Evolutionary conservation across 441 rosid species (phyloP).

Genomic region (Francoa sonchifolia): DNA sequence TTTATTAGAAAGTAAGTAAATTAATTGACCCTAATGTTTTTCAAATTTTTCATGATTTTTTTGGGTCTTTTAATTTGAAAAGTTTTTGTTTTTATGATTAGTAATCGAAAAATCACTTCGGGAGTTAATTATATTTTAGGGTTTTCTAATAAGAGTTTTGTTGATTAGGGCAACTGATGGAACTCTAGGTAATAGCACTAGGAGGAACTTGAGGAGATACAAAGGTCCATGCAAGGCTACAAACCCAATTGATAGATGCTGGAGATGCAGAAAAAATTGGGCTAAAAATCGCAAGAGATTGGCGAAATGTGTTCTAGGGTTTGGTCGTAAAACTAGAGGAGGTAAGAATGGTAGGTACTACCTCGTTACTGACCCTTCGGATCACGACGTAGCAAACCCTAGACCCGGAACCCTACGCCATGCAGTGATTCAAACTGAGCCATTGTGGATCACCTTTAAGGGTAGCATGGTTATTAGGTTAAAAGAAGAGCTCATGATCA

Average conservation of each 20-base stretch:
- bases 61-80: too few relatives aligned
- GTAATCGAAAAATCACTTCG: too few relatives aligned
- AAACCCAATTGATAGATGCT: constrained; percentile 50
- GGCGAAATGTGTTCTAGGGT: constrained; percentile 33
- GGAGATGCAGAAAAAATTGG: constrained; percentile 39
- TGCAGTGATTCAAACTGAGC: constrained; percentile 38
- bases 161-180: too few relatives aligned
- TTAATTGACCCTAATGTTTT: too few relatives aligned
- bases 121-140: too few relatives aligned
- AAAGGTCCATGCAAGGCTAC: constrained; percentile 39
- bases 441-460: constrained; percentile 46
- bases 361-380: constrained; percentile 30
- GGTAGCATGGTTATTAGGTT: constrained; percentile 36
- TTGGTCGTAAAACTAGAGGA: constrained; percentile 34
- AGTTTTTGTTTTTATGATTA: too few relatives aligned
- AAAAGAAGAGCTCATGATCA: constrained; percentile 29
- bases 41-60: too few relatives aligned
- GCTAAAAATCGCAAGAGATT: constrained; percentile 29
- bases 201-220: constrained; percentile 1
- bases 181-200: too few relatives aligned
- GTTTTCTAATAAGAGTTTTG: too few relatives aligned
- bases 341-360: constrained; percentile 30
- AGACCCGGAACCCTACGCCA: constrained; percentile 41
- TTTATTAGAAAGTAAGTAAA: too few relatives aligned
- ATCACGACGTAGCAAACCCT: constrained; percentile 23